These are phyloP conservation scores for Dalechampia spathulata DNA, from an alignment of 441 rosid species.

Conservation along the genomic window DNA sequence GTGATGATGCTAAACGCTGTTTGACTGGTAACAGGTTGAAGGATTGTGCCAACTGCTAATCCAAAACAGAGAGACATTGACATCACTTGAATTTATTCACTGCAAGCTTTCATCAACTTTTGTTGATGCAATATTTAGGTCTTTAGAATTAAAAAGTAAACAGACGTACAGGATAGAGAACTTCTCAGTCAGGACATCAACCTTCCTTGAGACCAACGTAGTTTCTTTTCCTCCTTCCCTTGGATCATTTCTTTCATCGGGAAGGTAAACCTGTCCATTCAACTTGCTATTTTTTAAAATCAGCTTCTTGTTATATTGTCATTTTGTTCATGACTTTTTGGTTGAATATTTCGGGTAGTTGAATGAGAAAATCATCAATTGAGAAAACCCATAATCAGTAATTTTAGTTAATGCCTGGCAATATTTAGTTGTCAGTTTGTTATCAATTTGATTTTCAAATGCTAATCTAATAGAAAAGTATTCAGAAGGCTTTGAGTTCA, in stretches of 20 bases:
- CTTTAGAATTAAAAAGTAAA: slow-evolving; percentile 27
- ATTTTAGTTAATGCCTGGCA: not conserved
- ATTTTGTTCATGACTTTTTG: not conserved
- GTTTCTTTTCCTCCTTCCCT: slow-evolving; percentile 37
- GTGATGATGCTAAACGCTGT: no score
- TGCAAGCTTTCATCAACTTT: slow-evolving; percentile 59
- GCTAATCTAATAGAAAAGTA: not conserved
- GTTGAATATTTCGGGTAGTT: slow-evolving; percentile 2
- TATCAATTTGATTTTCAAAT: not conserved
- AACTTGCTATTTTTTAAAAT: slow-evolving; percentile 10
- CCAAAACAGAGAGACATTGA: slow-evolving; percentile 58
- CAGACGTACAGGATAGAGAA: slow-evolving; percentile 37
- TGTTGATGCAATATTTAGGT: slow-evolving; percentile 41
- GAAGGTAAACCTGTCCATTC: slow-evolving; percentile 39
- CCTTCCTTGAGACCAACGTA: slow-evolving; percentile 38
- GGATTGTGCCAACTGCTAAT: slow-evolving; percentile 62
- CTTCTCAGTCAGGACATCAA: slow-evolving; percentile 54
- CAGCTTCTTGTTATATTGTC: slow-evolving; percentile 7
- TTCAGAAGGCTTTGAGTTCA: not conserved
- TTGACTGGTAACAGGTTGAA: slow-evolving; percentile 42
- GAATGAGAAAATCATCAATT: slow-evolving; percentile 2
- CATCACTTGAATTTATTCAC: slow-evolving; percentile 63
- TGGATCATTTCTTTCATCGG: slow-evolving; percentile 48
- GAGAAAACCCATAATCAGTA: not conserved
- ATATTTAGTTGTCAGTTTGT: slow-evolving; percentile 1